phyloP scores from a whole-genome alignment of 768 basidiomycete species.

The button mushroom (Agaricus bisporus) region DNA sequence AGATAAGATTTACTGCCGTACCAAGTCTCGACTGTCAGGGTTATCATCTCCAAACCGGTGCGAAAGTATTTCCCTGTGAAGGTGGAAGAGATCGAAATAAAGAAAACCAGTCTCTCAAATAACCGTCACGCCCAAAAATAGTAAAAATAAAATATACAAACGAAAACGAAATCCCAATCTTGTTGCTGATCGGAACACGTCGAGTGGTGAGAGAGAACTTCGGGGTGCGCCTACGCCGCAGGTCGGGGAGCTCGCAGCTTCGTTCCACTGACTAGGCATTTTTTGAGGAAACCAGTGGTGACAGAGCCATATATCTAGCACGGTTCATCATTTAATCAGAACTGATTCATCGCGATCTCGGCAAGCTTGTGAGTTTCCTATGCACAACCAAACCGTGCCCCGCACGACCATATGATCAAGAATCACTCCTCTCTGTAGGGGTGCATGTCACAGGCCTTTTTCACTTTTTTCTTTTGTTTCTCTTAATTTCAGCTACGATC shows the following conservation, averaged over 20 bases:
- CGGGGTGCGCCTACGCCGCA: neutral
- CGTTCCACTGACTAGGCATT: neutral
- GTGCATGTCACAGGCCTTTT: neutral
- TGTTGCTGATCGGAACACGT: neutral
- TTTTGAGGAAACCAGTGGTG: neutral
- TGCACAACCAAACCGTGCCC: neutral
- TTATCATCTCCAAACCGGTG: too few species aligned
- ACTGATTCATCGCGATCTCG: neutral
- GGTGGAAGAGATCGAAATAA: too few species aligned
- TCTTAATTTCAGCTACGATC: neutral
- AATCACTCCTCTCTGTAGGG: neutral
- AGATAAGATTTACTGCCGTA: too few species aligned
- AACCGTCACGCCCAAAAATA: too few species aligned
- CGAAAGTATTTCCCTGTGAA: too few species aligned
- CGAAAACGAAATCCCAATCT: neutral
- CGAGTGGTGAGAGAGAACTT: neutral
- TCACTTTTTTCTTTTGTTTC: neutral
- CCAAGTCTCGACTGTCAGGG: too few species aligned
- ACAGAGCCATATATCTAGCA: neutral
- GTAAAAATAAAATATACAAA: too few species aligned
- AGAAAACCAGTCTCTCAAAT: too few species aligned
- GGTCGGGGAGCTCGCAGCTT: neutral
- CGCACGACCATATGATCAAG: neutral
- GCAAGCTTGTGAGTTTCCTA: neutral
- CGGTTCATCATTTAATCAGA: neutral